phyloP scores from a whole-genome alignment of 208 protist species.

The Leishmania amazonensis region DNA sequence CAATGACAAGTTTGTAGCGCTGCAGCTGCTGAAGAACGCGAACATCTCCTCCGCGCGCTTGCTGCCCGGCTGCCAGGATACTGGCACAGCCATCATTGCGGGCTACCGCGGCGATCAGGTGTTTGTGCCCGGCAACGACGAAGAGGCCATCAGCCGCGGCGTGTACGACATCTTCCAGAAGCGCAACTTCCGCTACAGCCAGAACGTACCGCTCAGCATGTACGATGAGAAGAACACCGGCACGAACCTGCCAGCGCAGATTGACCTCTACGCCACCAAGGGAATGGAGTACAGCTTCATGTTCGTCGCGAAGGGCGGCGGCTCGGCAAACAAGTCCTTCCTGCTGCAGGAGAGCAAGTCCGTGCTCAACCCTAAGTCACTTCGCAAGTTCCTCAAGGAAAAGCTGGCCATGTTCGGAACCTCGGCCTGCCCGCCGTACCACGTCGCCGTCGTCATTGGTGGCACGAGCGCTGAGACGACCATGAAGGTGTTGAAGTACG shows the following conservation, averaged over 20 bases:
- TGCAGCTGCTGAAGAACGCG: slow-evolving; percentile 97
- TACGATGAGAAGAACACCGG: slow-evolving; percentile 97
- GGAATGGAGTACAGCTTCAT: slow-evolving; percentile 96
- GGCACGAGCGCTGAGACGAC: slow-evolving; percentile 96
- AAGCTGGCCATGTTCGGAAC: slow-evolving; percentile 95
- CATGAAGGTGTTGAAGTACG: slow-evolving; percentile 97
- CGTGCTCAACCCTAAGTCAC: slow-evolving; percentile 92
- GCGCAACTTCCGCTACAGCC: slow-evolving; percentile 96
- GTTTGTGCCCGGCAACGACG: slow-evolving; percentile 94
- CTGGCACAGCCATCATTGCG: slow-evolving; percentile 96
- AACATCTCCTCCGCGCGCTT: slow-evolving; percentile 92
- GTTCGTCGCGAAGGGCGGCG: slow-evolving; percentile 98
- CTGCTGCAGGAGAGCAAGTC: slow-evolving; percentile 97
- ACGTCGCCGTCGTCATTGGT: slow-evolving; percentile 96
- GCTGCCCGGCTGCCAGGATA: slow-evolving; percentile 96
- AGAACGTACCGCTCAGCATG: slow-evolving; percentile 95
- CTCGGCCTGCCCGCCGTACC: slow-evolving; percentile 98
- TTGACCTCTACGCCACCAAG: slow-evolving; percentile 95
- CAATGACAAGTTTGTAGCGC: slow-evolving; percentile 97
- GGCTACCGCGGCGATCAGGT: slow-evolving; percentile 97
- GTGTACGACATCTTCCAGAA: slow-evolving; percentile 95
- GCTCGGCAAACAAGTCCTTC: slow-evolving; percentile 98
- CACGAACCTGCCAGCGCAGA: slow-evolving; percentile 97
- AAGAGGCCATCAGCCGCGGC: slow-evolving; percentile 92
- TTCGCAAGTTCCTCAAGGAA: slow-evolving; percentile 93